These are phyloP conservation scores for Trichoderma erinaceum DNA, from an alignment of 495 filamentous ascomycete species.

Conservation along the genomic window DNA sequence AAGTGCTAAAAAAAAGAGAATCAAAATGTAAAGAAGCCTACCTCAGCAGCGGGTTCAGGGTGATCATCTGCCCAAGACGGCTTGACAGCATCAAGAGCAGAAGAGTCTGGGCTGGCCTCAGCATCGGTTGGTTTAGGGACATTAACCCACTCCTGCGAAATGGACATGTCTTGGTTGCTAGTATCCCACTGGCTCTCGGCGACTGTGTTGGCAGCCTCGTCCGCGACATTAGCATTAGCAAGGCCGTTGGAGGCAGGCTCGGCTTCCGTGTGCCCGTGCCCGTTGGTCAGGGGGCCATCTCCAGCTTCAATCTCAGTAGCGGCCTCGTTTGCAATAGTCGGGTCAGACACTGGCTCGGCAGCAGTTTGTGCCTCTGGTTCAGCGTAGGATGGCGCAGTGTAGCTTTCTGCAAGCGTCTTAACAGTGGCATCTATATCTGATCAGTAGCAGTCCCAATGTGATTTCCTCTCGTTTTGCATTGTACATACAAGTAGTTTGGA, in stretches of 20 bases:
- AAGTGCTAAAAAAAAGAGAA: not conserved
- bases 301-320: conserved; percentile 58
- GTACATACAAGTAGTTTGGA: conserved; percentile 73
- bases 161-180: conserved; percentile 38
- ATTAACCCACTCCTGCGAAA: conserved; percentile 70
- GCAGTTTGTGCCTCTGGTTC: conserved; percentile 30
- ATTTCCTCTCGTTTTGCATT: conserved; percentile 9
- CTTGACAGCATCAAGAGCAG: conserved; percentile 47
- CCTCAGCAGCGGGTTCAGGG: conserved; percentile 39
- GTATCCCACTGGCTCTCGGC: conserved; percentile 65
- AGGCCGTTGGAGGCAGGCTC: conserved; percentile 39
- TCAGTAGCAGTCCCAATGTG: not conserved
- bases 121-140: conserved; percentile 60
- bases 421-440: conserved; percentile 32
- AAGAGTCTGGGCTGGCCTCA: conserved; percentile 59
- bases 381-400: conserved; percentile 15
- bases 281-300: conserved; percentile 40
- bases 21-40: conserved; percentile 21
- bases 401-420: conserved; percentile 20
- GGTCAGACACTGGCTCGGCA: conserved; percentile 57
- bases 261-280: conserved; percentile 33
- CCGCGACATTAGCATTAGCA: conserved; percentile 51
- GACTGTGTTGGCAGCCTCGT: conserved; percentile 59
- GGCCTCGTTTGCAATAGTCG: conserved; percentile 68
- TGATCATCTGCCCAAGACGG: conserved; percentile 66